These are phyloP conservation scores for Podospora pseudocomata DNA, from an alignment of 495 filamentous ascomycete species.

Conservation along the genomic window DNA sequence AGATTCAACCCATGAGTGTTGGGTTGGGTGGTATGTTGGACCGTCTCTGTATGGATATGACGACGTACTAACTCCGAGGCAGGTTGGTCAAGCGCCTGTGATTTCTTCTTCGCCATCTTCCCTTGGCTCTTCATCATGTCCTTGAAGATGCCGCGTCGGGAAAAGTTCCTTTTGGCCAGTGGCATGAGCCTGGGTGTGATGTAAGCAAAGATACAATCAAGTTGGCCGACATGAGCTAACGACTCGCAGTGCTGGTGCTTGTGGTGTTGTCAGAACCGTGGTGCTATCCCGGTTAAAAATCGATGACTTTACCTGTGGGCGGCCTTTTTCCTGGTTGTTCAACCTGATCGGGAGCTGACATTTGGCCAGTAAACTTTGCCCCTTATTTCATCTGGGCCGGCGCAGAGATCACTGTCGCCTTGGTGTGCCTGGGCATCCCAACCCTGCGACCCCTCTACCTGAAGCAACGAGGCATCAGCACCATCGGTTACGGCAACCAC, in stretches of 20 bases:
- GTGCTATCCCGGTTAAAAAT: constrained; percentile 36
- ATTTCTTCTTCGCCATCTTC: constrained; percentile 45
- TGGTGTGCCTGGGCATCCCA: constrained; percentile 41
- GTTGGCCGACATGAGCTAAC: constrained; percentile 14
- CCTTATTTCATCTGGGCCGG: constrained; percentile 41
- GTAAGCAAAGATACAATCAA: constrained; percentile 23
- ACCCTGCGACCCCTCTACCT: constrained; percentile 39
- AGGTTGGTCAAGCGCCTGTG: constrained; percentile 42
- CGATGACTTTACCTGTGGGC: constrained; percentile 33
- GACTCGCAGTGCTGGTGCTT: constrained; percentile 35
- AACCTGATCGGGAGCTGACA: background rate
- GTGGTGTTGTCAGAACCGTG: constrained; percentile 38
- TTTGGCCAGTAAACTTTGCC: constrained; percentile 35
- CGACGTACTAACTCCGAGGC: constrained; percentile 7
- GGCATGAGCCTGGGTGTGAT: constrained; percentile 45
- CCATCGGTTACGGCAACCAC: constrained; percentile 20
- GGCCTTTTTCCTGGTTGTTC: background rate
- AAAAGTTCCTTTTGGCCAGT: constrained; percentile 41
- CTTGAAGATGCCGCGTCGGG: constrained; percentile 38
- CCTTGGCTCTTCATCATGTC: constrained; percentile 44
- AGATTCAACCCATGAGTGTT: constrained; percentile 39
- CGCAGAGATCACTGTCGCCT: constrained; percentile 40
- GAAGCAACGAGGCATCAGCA: constrained; percentile 22
- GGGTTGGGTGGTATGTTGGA: constrained; percentile 32
- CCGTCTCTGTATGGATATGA: background rate